These are phyloP conservation scores for Aureobasidium sp. DNA, from an alignment of 2,329 filamentous ascomycete genomes.

Conservation along the genomic window DNA sequence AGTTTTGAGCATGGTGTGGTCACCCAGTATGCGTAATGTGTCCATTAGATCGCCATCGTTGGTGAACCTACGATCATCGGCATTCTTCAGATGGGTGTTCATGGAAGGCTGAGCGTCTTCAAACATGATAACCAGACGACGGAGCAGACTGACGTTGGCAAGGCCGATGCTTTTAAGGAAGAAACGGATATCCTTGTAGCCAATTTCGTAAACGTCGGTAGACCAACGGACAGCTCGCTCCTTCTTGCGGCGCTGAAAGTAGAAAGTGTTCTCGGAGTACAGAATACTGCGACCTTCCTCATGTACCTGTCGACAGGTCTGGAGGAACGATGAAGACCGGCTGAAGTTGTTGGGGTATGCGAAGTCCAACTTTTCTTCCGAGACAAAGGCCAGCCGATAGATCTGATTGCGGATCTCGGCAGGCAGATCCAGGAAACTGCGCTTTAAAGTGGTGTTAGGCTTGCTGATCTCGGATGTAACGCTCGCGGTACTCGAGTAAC, in stretches of 20 bases:
- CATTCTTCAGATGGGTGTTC: slow-evolving; percentile 29
- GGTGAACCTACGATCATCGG: slow-evolving; percentile 40
- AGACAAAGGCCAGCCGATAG: slow-evolving; percentile 36
- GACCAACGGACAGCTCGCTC: slow-evolving; percentile 28
- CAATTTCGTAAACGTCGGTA: slow-evolving; percentile 36
- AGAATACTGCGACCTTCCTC: slow-evolving; percentile 39
- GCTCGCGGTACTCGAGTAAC: slow-evolving; percentile 7
- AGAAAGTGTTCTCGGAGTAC: slow-evolving; percentile 43
- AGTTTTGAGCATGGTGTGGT: slow-evolving; percentile 33
- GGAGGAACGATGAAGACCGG: slow-evolving; percentile 37
- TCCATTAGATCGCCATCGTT: slow-evolving; percentile 39
- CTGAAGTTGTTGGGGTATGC: slow-evolving; percentile 28
- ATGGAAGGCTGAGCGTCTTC: slow-evolving; percentile 37
- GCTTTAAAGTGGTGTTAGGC: background rate
- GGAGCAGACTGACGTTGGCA: slow-evolving; percentile 38
- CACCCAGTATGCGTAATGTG: slow-evolving; percentile 35
- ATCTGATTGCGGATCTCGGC: slow-evolving; percentile 40
- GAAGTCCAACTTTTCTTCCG: slow-evolving; percentile 28
- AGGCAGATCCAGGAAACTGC: slow-evolving; percentile 31
- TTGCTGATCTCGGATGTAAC: slow-evolving; percentile 5
- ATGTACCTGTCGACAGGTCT: slow-evolving; percentile 37
- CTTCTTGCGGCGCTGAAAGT: slow-evolving; percentile 32
- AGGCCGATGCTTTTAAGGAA: slow-evolving; percentile 39
- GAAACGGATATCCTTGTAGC: slow-evolving; percentile 37
- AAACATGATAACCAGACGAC: slow-evolving; percentile 36